Evolutionary conservation across 495 filamentous ascomycete species (phyloP), one percentile per base, ranked within the genome.

Genomic region (Barbatosphaeria neglecta): DNA sequence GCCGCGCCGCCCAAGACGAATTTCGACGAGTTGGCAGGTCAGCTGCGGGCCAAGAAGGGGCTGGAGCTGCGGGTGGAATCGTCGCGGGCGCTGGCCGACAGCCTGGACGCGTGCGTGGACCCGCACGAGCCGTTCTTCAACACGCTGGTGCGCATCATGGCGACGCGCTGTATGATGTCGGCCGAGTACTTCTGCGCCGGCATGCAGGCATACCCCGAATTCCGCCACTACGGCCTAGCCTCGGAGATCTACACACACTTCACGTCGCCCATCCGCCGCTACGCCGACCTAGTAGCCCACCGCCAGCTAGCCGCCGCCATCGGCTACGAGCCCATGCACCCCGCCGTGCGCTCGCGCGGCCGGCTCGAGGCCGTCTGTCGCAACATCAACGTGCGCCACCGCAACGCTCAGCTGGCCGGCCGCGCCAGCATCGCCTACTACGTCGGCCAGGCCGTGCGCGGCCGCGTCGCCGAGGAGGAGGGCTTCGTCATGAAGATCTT

Each of bases 201-300:
- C 49, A 89, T 88, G 2, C 87, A 95, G 58, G 78, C 88, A 0
- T 89, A 90, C 60, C 80, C 87, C 1, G 92, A 97, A 52, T 98
- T 93, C 77, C 78, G 89, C 25, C 92, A 98, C 63, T 98, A 98
- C 64, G 93, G 92, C 48, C 75, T 98, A 2, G 92, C 92, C 0
- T 86, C 80, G 8, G 87, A 94, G 52, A 98, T 98, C 59, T 98
- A 98, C 70, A 98, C 92, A 1, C 92, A 97, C 64, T 98, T 98
- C 70, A 98, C 92, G 3, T 90, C 85, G 5, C 93, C 92, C 7
- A 98, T 98, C 61, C 83, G 92, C 24, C 86, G 93, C 11, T 98
- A 98, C 60, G 90, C 93, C 11, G 92, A 98, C 68, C 74, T 98
- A 0, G 76, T 92, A 28, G 92, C 87, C 2, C 92, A 98, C 61